Evolutionary conservation across 805 yeast genomes (phyloP).

Genomic region (baker's yeast (Saccharomyces cerevisiae)): DNA sequence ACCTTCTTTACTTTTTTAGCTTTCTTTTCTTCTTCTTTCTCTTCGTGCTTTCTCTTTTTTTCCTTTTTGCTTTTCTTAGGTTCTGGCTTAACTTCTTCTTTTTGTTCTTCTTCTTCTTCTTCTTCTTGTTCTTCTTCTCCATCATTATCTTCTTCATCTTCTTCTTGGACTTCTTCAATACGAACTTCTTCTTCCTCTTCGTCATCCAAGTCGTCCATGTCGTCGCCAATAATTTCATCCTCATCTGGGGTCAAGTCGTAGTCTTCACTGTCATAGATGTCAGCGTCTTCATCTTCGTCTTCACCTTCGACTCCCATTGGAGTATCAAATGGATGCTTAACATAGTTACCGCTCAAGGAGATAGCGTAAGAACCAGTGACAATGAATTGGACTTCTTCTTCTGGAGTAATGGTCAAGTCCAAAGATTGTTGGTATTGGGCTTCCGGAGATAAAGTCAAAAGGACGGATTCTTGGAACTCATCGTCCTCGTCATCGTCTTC

Average conservation of each 20-base stretch:
- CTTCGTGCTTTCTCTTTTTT: constrained; percentile 22
- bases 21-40: constrained; percentile 27
- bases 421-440: constrained; percentile 71
- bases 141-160: constrained; percentile 59
- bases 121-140: constrained; percentile 54
- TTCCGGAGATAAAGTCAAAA: constrained; percentile 82
- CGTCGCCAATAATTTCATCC: constrained; percentile 41
- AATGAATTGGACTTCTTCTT: constrained; percentile 81
- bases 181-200: constrained; percentile 63
- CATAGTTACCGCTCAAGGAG: constrained; percentile 83
- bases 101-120: constrained; percentile 26
- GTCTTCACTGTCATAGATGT: constrained; percentile 40
- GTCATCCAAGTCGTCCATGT: constrained; percentile 54
- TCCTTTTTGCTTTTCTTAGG: constrained; percentile 22
- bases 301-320: constrained; percentile 36
- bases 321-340: constrained; percentile 80
- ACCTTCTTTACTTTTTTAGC: constrained; percentile 58
- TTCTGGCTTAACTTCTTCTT: constrained; percentile 18
- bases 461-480: constrained; percentile 67
- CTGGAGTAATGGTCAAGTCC: constrained; percentile 77
- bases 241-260: constrained; percentile 41
- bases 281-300: constrained; percentile 43
- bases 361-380: constrained; percentile 89
- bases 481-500: constrained; percentile 53
- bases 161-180: constrained; percentile 59